These are phyloP conservation scores for Dactylonectria estremocensis DNA, from an alignment of 2,329 filamentous ascomycete species.

Conservation along the genomic window DNA sequence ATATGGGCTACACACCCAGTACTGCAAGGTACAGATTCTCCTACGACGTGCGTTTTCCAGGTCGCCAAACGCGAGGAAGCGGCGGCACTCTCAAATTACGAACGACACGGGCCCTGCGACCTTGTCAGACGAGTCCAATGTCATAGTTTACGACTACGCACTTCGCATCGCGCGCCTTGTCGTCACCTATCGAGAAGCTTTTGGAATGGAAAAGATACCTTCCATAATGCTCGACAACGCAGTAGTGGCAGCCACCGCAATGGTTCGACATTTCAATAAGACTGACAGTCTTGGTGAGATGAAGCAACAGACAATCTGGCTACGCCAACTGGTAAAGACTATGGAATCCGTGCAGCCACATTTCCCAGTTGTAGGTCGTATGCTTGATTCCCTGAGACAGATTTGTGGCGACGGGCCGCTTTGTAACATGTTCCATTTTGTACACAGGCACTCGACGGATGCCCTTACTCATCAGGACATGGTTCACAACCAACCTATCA, in stretches of 20 bases:
- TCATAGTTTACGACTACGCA: conserved; percentile 24
- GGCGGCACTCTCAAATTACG: conserved; percentile 15
- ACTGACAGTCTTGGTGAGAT: not conserved
- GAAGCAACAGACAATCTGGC: conserved; percentile 18
- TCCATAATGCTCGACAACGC: conserved; percentile 35
- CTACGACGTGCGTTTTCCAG: conserved; percentile 11
- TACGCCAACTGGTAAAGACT: conserved; percentile 27
- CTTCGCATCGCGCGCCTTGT: conserved; percentile 27
- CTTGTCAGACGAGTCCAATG: not conserved
- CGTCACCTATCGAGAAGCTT: conserved; percentile 31
- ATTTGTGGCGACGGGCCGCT: conserved; percentile 13
- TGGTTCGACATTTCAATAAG: conserved; percentile 22
- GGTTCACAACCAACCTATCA: not conserved
- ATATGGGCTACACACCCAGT: conserved; percentile 31
- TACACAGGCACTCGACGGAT: not conserved
- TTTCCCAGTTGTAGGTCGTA: conserved; percentile 29
- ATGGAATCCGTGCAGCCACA: conserved; percentile 29
- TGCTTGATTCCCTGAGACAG: conserved; percentile 26
- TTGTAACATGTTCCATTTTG: not conserved
- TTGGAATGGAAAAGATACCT: conserved; percentile 34
- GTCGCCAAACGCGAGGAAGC: conserved; percentile 2
- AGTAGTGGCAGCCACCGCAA: conserved; percentile 26
- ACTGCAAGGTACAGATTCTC: conserved; percentile 33
- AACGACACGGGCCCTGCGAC: not conserved
- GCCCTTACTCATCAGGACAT: not conserved